A percentile compares a stretch with the other conserved stretches of the same genome.
Evolutionary conservation across 208 protist species (phyloP).

Genomic region (Acanthamoeba healyi): DNA sequence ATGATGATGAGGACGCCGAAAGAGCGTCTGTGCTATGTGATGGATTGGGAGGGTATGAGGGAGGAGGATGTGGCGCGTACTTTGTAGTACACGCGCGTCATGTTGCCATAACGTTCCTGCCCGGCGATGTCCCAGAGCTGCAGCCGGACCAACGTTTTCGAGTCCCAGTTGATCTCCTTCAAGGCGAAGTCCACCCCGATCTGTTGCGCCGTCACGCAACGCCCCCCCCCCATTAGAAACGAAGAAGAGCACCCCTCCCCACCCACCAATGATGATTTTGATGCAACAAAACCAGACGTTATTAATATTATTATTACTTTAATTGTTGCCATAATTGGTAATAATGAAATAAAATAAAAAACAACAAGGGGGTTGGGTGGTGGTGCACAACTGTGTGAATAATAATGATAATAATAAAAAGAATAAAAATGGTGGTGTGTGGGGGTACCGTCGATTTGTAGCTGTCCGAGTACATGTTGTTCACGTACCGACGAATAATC

Average conservation of each 20-base stretch:
- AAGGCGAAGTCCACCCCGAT: slow-evolving; percentile 91
- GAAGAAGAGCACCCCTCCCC: too few relatives aligned
- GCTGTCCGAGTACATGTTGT: slow-evolving; percentile 42
- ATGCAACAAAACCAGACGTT: too few relatives aligned
- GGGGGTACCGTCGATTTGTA: slow-evolving; percentile 67
- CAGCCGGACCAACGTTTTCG: slow-evolving; percentile 86
- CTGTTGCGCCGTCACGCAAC: too few relatives aligned
- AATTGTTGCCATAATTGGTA: too few relatives aligned
- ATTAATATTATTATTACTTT: too few relatives aligned
- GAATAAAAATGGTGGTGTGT: too few relatives aligned
- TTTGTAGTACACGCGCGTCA: slow-evolving; percentile 71
- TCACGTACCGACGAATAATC: slow-evolving; percentile 79
- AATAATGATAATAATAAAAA: too few relatives aligned
- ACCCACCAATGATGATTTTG: too few relatives aligned
- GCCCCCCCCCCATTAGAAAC: too few relatives aligned
- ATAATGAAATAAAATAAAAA: too few relatives aligned
- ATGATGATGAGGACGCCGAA: neutral
- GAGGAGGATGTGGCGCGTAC: neutral
- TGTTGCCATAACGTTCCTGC: slow-evolving; percentile 87
- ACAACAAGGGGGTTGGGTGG: too few relatives aligned
- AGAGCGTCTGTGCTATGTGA: neutral
- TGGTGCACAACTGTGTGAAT: too few relatives aligned
- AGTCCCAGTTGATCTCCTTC: slow-evolving; percentile 87
- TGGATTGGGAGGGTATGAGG: neutral
- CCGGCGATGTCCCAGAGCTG: slow-evolving; percentile 88